phyloP scores from a whole-genome alignment of 192 early-diverging fungal genomes.

The Linnemannia hyalina region DNA sequence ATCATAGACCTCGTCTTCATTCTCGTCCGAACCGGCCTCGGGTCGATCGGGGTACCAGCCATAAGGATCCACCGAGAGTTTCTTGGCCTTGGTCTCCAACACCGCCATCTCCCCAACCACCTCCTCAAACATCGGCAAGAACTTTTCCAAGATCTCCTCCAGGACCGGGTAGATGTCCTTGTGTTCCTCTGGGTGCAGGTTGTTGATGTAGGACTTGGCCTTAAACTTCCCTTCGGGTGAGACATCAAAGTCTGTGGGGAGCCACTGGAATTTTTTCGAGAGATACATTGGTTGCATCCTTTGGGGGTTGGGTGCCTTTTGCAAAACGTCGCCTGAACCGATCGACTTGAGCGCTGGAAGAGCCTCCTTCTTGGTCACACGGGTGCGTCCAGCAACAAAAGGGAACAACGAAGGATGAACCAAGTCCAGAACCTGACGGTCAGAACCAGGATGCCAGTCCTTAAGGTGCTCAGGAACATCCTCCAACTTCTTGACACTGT shows the following conservation, averaged over 20 bases:
- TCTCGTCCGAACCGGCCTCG: not conserved
- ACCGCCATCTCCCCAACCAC: slow-evolving; percentile 41
- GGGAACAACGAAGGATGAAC: slow-evolving; percentile 3
- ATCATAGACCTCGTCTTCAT: slow-evolving; percentile 30
- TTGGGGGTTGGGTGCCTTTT: not conserved
- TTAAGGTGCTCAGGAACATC: slow-evolving; percentile 31
- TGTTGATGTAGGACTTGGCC: slow-evolving; percentile 81
- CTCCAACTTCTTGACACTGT: slow-evolving; percentile 17
- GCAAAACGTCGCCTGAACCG: not conserved
- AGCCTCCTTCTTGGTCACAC: slow-evolving; percentile 9
- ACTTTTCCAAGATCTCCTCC: slow-evolving; percentile 60
- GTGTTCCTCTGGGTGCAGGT: slow-evolving; percentile 69
- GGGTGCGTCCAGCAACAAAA: slow-evolving; percentile 5
- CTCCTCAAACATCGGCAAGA: slow-evolving; percentile 77
- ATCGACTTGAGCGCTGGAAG: not conserved
- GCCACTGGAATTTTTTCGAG: slow-evolving; percentile 67
- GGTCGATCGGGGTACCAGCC: slow-evolving; percentile 16
- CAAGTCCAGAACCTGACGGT: not conserved
- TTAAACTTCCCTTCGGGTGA: slow-evolving; percentile 58
- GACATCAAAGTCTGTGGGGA: slow-evolving; percentile 75
- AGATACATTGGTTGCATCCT: not conserved
- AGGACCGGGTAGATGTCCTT: slow-evolving; percentile 67
- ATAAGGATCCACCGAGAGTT: not conserved
- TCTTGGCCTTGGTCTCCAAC: not conserved
- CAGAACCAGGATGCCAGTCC: slow-evolving; percentile 41